Conservation (phyloP, 805 yeast species). For the Candida quercuum region DNA sequence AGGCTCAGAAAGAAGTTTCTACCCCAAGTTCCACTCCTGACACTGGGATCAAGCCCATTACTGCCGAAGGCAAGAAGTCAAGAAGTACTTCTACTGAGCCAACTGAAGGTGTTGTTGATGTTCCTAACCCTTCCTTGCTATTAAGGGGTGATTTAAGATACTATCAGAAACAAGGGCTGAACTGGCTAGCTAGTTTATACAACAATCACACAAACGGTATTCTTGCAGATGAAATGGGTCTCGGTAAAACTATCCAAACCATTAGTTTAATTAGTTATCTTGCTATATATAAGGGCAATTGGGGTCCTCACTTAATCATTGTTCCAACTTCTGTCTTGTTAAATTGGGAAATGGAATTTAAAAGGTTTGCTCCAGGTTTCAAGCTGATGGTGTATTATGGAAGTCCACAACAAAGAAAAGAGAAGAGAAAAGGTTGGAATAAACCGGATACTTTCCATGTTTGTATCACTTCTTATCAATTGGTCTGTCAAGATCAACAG, state of each 20-base stretch:
- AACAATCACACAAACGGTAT: constrained; percentile 93
- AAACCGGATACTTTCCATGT: constrained; percentile 94
- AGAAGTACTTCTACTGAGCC: constrained; percentile 18
- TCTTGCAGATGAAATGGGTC: constrained; percentile 98
- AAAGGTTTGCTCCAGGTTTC: constrained; percentile 96
- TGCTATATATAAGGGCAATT: constrained; percentile 87
- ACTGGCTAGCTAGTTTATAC: constrained; percentile 94
- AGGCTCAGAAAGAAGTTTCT: constrained; percentile 10
- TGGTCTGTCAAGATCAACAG: constrained; percentile 96
- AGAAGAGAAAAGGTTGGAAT: constrained; percentile 96
- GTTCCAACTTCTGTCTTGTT: constrained; percentile 97
- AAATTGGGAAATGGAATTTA: constrained; percentile 99
- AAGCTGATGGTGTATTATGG: constrained; percentile 95
- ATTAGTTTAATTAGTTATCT: constrained; percentile 79
- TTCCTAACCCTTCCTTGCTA: constrained; percentile 64
- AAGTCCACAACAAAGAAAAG: constrained; percentile 92
- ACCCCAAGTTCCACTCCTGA: constrained; percentile 35
- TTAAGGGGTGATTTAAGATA: constrained; percentile 80
- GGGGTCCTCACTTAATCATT: constrained; percentile 98
- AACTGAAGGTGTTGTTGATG: constrained; percentile 50
- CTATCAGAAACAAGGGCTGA: constrained; percentile 93
- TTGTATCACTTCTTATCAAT: constrained; percentile 93
- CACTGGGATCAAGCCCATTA: constrained; percentile 17
- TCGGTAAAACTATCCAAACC: constrained; percentile 96
- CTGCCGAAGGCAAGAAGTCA: constrained; percentile 3